phyloP scores from a whole-genome alignment of 2,329 filamentous ascomycete genomes.

The Exophiala calicioides region DNA sequence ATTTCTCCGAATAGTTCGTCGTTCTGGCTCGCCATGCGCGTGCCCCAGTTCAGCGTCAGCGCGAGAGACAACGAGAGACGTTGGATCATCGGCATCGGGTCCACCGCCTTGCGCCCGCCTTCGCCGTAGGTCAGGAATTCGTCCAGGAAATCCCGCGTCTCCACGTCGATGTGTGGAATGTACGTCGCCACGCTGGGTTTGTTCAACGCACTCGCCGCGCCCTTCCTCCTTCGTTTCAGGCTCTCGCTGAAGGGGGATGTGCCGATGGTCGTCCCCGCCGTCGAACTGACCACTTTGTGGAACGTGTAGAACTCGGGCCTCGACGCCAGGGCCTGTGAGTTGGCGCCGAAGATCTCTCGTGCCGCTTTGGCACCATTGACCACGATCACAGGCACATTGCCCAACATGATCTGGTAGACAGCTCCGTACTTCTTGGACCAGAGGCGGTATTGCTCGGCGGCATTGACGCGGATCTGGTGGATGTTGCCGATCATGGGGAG shows the following conservation, averaged over 20 bases:
- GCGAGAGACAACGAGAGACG: slow-evolving; percentile 63
- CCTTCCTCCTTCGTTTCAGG: slow-evolving; percentile 64
- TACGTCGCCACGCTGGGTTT: slow-evolving; percentile 65
- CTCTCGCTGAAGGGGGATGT: slow-evolving; percentile 68
- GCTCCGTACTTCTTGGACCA: slow-evolving; percentile 54
- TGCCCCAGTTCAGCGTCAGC: slow-evolving; percentile 67
- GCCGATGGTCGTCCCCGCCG: slow-evolving; percentile 67
- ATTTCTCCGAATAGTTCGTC: slow-evolving; percentile 64
- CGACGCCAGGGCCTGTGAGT: slow-evolving; percentile 57
- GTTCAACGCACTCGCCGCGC: slow-evolving; percentile 65
- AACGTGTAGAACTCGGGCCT: slow-evolving; percentile 62
- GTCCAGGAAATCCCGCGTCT: slow-evolving; percentile 63
- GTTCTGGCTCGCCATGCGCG: slow-evolving; percentile 60
- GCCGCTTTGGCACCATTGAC: slow-evolving; percentile 58
- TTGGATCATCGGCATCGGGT: slow-evolving; percentile 70
- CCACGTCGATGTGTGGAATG: slow-evolving; percentile 62
- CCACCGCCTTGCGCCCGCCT: slow-evolving; percentile 55
- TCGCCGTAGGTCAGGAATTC: slow-evolving; percentile 62
- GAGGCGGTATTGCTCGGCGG: slow-evolving; percentile 57
- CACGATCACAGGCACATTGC: slow-evolving; percentile 58
- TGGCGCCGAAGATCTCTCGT: slow-evolving; percentile 53
- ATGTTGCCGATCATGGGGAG: slow-evolving; percentile 59
- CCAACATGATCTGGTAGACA: slow-evolving; percentile 61
- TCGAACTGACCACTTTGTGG: slow-evolving; percentile 53
- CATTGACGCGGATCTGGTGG: slow-evolving; percentile 56